These are phyloP conservation scores for Plasmodium vinckei DNA, from an alignment of 169 alveolate species.

Conservation along the genomic window DNA sequence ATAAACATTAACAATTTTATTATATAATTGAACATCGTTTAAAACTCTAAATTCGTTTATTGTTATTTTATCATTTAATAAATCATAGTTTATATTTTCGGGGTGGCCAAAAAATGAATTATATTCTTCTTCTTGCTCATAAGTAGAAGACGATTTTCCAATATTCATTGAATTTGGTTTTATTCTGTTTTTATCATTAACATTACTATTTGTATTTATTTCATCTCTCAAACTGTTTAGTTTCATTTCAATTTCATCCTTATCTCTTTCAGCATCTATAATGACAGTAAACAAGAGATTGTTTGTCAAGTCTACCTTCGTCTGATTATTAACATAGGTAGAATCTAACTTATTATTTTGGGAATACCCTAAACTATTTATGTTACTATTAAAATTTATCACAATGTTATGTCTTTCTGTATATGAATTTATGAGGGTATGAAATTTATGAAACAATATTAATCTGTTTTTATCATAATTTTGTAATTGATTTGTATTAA, in stretches of 20 bases:
- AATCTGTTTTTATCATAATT: slow-evolving; percentile 18
- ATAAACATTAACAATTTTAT: slow-evolving; percentile 46
- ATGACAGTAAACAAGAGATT: slow-evolving; percentile 44
- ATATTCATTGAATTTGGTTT: background rate
- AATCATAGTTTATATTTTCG: slow-evolving; percentile 35
- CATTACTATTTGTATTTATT: background rate
- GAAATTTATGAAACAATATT: slow-evolving; percentile 15
- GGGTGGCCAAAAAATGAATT: slow-evolving; percentile 1
- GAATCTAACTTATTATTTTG: background rate
- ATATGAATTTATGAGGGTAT: slow-evolving; percentile 24
- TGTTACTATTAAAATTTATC: background rate
- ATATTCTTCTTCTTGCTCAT: background rate
- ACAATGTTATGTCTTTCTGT: slow-evolving; percentile 37
- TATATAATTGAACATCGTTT: slow-evolving; percentile 29
- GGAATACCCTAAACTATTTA: background rate
- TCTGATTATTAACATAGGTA: background rate
- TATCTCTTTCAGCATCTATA: slow-evolving; percentile 40
- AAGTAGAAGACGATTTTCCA: background rate
- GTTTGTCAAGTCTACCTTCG: slow-evolving; percentile 24
- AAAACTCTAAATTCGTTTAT: slow-evolving; percentile 44
- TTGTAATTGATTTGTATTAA: slow-evolving; percentile 1
- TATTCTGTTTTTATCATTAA: background rate
- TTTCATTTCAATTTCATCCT: slow-evolving; percentile 1
- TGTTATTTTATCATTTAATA: slow-evolving; percentile 25
- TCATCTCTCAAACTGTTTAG: background rate